phyloP scores from a whole-genome alignment of 2,329 filamentous ascomycete species.

The Colletotrichum australisinense region DNA sequence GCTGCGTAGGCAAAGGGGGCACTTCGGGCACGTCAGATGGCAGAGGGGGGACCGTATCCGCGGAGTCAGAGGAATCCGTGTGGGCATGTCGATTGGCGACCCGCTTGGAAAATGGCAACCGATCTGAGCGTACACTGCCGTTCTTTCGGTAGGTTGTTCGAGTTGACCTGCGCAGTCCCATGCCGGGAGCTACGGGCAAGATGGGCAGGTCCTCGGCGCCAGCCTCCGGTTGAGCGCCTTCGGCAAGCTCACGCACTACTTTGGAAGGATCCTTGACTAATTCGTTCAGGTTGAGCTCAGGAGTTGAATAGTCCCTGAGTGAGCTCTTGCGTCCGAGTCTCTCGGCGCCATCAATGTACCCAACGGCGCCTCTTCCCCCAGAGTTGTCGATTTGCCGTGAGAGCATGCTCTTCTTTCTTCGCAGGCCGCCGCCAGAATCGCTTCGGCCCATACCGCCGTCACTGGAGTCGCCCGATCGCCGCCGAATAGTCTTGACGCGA shows the following conservation, averaged over 20 bases:
- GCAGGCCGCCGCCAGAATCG: conserved; percentile 69
- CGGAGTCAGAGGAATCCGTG: conserved; percentile 52
- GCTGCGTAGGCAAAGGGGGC: conserved; percentile 56
- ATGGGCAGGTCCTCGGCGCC: conserved; percentile 84
- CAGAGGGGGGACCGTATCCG: conserved; percentile 42
- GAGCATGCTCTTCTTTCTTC: conserved; percentile 94
- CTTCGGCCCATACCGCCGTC: conserved; percentile 62
- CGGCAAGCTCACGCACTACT: conserved; percentile 75
- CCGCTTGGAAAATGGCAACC: conserved; percentile 80
- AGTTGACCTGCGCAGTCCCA: conserved; percentile 88
- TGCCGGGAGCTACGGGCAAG: conserved; percentile 80
- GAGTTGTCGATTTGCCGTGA: conserved; percentile 89
- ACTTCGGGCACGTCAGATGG: conserved; percentile 59
- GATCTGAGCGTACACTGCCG: conserved; percentile 85
- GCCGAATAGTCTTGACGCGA: conserved; percentile 88
- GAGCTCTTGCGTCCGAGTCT: conserved; percentile 80
- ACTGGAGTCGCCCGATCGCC: conserved; percentile 80
- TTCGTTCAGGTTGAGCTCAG: conserved; percentile 79
- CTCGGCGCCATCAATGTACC: conserved; percentile 87
- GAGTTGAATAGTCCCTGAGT: conserved; percentile 61
- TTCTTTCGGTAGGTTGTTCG: conserved; percentile 89
- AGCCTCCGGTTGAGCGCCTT: conserved; percentile 63
- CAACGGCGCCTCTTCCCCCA: conserved; percentile 65
- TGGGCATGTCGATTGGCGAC: conserved; percentile 72
- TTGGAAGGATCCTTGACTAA: conserved; percentile 84